These are phyloP conservation scores for Citrus inodora DNA, from an alignment of 345 rosid genomes.

Conservation along the genomic window DNA sequence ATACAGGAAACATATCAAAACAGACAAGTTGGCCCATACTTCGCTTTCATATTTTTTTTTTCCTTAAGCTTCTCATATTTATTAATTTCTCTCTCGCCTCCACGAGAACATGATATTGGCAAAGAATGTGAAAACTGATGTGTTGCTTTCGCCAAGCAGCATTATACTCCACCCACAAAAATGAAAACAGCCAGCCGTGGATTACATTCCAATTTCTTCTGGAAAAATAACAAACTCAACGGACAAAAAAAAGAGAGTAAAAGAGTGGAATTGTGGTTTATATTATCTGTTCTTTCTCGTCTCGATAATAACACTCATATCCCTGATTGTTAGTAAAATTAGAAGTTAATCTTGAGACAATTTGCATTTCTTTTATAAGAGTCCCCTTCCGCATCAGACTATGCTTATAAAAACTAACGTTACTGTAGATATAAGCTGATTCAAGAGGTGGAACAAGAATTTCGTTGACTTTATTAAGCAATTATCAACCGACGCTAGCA, in stretches of 20 bases:
- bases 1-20: not conserved
- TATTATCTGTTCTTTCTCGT: not conserved
- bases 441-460: not conserved
- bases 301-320: not conserved
- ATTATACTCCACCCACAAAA: not conserved
- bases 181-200: not conserved
- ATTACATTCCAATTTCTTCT: not conserved
- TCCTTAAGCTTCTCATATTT: not conserved
- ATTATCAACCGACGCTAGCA: too few relatives aligned
- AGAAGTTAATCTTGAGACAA: not conserved
- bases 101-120: not conserved
- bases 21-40: not conserved
- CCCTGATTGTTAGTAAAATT: not conserved
- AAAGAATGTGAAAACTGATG: slow-evolving; percentile 2
- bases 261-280: not conserved
- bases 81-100: not conserved
- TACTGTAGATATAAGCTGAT: not conserved
- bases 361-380: too few relatives aligned
- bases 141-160: not conserved
- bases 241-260: not conserved
- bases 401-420: too few relatives aligned
- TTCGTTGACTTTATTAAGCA: not conserved
- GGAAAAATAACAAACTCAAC: not conserved
- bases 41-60: not conserved
- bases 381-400: too few relatives aligned